A percentile compares a stretch with the other conserved stretches of the same genome.
Conservation (phyloP, 2,329 filamentous ascomycete genomes). For the Bipolaris oryzae region DNA sequence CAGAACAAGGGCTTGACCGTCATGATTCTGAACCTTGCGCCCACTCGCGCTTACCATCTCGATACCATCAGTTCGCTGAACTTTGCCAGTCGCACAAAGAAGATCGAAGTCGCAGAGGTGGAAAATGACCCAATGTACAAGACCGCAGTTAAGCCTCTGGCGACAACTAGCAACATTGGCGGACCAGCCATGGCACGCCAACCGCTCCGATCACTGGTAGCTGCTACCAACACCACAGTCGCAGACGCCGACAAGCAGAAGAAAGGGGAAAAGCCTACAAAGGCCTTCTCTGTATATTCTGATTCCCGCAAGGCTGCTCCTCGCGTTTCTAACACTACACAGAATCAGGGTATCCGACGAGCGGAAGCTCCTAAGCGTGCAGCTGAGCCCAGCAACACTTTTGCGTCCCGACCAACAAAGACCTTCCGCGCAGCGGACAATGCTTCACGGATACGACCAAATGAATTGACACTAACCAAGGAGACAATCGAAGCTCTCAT, state of each 20-base stretch:
- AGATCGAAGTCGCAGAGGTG: conserved; percentile 93
- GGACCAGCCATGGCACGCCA: conserved; percentile 64
- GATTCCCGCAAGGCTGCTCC: conserved; percentile 57
- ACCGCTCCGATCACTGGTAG: conserved; percentile 76
- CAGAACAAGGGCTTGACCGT: conserved; percentile 95
- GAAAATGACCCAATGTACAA: conserved; percentile 90
- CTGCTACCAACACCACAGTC: conserved; percentile 74
- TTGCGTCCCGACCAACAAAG: conserved; percentile 50
- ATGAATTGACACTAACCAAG: conserved; percentile 53
- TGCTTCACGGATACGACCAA: conserved; percentile 35
- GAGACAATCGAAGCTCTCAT: conserved; percentile 89
- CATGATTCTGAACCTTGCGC: conserved; percentile 95
- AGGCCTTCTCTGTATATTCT: conserved; percentile 85
- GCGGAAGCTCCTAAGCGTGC: conserved; percentile 54
- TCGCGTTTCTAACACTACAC: conserved; percentile 38
- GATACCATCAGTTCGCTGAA: conserved; percentile 94
- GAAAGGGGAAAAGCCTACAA: conserved; percentile 71
- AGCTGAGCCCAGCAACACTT: conserved; percentile 47
- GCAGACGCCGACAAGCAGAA: conserved; percentile 59
- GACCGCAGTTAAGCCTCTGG: conserved; percentile 48
- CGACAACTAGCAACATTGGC: conserved; percentile 40
- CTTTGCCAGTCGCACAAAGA: conserved; percentile 92
- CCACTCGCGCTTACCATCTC: conserved; percentile 88
- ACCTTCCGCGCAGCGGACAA: conserved; percentile 44
- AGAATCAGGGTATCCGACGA: conserved; percentile 43